phyloP scores from a whole-genome alignment of 2,329 filamentous ascomycete species.

The Fusarium heterosporum region DNA sequence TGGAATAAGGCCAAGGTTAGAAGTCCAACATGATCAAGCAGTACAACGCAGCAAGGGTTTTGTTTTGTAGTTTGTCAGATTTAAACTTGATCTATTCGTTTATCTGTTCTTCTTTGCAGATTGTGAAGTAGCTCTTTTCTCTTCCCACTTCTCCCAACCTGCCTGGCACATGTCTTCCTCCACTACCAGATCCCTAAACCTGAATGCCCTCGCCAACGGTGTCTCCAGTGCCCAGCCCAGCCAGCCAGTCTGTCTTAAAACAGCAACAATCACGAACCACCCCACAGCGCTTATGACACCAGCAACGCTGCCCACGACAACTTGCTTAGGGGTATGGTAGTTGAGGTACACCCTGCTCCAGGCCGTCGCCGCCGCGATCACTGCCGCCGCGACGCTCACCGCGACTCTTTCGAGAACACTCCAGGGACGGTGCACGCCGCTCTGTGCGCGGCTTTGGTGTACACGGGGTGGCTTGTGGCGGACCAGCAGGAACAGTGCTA shows the following conservation, averaged over 20 bases:
- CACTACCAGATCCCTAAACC: slow-evolving; percentile 85
- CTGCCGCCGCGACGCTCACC: slow-evolving; percentile 66
- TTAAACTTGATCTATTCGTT: background rate
- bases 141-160: slow-evolving; percentile 94
- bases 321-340: slow-evolving; percentile 91
- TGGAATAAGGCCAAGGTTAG: no score
- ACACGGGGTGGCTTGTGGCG: slow-evolving; percentile 73
- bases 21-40: background rate
- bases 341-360: slow-evolving; percentile 89
- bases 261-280: slow-evolving; percentile 83
- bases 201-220: slow-evolving; percentile 71
- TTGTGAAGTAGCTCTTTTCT: slow-evolving; percentile 53
- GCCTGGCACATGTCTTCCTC: slow-evolving; percentile 91
- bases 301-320: slow-evolving; percentile 80
- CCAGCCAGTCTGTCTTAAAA: slow-evolving; percentile 74
- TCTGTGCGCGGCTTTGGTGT: slow-evolving; percentile 7
- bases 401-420: slow-evolving; percentile 69
- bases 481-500: slow-evolving; percentile 85
- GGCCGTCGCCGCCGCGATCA: slow-evolving; percentile 76
- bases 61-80: background rate
- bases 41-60: background rate
- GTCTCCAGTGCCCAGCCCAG: slow-evolving; percentile 78
- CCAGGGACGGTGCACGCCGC: slow-evolving; percentile 60
- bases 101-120: slow-evolving; percentile 49
- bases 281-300: slow-evolving; percentile 76